Evolutionary conservation across 345 rosid species (phyloP), one percentile per base, ranked within the genome.

Genomic region (Citrus sinensis): DNA sequence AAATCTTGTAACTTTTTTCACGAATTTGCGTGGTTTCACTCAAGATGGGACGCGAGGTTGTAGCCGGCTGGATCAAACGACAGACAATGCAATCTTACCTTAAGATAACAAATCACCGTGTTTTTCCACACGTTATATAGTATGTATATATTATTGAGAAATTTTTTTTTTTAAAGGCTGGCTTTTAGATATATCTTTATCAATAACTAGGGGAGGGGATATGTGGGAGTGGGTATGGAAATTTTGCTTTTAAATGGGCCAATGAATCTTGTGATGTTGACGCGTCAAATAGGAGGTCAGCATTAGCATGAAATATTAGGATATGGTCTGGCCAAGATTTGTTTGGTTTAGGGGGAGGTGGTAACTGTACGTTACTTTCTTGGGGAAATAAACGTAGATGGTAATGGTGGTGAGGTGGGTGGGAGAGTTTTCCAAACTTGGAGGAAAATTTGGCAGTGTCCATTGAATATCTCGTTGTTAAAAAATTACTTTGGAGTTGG

Each of bases 151-250:
- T 42, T 42, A 42, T 42, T 42, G 49, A 42, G 16, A 16, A 16
- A 16, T 0, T 4, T 51, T 16, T 1, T 39, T 39, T 39, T 39
- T 7, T 37, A 1, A 7, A n/a, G 25, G n/a, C 9, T 9, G 10
- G 62, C 24, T 59, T 25, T 9, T 59, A 3, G 9, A n/a, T 25
- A 9, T 59, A 7, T 59, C 1, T n/a, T n/a, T 24, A 11, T 30
- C 2, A 32, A 19, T 32, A 42, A 74, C 59, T 13, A 0, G 74
- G 80, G 80, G 67, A 56, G 74, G 79, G 74, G 40, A 25, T 58
- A 77, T 77, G 80, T 58, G 80, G 80, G 29, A 25, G 42, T 59
- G 74, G 80, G 17, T 25, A 9, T 61, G 76, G 59, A 4, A 56
- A 0, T 14, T 49, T 17, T 1, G 24, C 37, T 14, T 63, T 63